Conservation (phyloP, 257 asterid genomes). For the Asclepias syriaca region DNA sequence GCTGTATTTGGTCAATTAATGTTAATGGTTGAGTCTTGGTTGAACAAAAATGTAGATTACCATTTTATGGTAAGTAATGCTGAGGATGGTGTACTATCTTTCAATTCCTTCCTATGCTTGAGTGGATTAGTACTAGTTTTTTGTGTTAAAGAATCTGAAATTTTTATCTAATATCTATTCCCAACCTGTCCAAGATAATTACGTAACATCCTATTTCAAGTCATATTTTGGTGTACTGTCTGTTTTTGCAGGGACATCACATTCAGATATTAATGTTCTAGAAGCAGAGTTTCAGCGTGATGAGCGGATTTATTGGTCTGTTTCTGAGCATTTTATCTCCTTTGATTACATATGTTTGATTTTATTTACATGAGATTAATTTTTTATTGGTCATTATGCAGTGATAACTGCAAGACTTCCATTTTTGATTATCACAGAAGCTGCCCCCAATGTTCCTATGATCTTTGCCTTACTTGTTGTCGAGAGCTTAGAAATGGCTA, state of each 20-base stretch:
- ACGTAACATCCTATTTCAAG: neutral
- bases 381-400: constrained; percentile 7
- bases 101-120: neutral
- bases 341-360: neutral
- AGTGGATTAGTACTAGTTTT: neutral
- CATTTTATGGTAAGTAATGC: neutral
- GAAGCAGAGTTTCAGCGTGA: neutral
- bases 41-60: neutral
- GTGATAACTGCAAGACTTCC: constrained; percentile 9
- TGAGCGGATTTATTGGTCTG: constrained; percentile 10
- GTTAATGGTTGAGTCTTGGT: neutral
- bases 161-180: neutral
- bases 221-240: neutral
- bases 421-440: constrained; percentile 7
- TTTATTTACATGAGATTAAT: neutral
- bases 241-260: constrained; percentile 1
- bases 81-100: constrained; percentile 37
- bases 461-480: constrained; percentile 78
- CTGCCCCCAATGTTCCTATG: constrained; percentile 49
- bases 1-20: neutral
- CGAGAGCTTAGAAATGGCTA: constrained; percentile 63
- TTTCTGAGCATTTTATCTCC: neutral
- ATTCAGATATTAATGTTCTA: neutral
- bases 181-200: neutral
- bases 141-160: neutral